These are phyloP conservation scores for Pseudogymnoascus sp. DNA, from an alignment of 2,329 filamentous ascomycete genomes.

Conservation along the genomic window DNA sequence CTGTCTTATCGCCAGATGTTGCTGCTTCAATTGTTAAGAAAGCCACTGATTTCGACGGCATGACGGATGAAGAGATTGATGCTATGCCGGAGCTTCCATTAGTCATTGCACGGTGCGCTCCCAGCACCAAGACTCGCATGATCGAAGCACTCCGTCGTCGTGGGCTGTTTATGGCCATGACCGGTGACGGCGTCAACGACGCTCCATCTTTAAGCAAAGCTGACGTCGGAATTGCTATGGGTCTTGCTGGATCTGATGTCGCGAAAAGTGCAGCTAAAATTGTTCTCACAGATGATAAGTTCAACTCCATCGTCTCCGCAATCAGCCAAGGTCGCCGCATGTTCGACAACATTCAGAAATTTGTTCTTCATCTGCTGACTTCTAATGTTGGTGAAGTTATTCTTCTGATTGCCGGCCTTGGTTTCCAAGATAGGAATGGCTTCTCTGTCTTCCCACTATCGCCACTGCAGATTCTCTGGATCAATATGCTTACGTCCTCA, in stretches of 20 bases:
- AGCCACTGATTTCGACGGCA: slow-evolving; percentile 39
- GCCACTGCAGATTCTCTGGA: slow-evolving; percentile 55
- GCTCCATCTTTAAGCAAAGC: slow-evolving; percentile 45
- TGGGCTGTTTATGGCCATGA: slow-evolving; percentile 46
- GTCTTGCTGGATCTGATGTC: slow-evolving; percentile 54
- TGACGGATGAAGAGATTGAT: slow-evolving; percentile 44
- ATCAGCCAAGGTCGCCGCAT: slow-evolving; percentile 47
- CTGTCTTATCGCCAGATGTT: slow-evolving; percentile 37
- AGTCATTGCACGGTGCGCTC: slow-evolving; percentile 48
- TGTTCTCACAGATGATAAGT: slow-evolving; percentile 49
- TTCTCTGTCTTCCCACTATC: slow-evolving; percentile 52
- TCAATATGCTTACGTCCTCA: slow-evolving; percentile 56
- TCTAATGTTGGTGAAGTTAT: slow-evolving; percentile 52
- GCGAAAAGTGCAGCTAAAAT: slow-evolving; percentile 54
- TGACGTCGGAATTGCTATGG: slow-evolving; percentile 56
- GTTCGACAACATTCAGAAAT: slow-evolving; percentile 51
- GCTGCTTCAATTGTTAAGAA: slow-evolving; percentile 45
- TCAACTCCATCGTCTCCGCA: slow-evolving; percentile 45
- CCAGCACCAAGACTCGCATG: slow-evolving; percentile 48
- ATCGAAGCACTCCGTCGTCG: slow-evolving; percentile 46
- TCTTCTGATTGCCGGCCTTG: slow-evolving; percentile 49
- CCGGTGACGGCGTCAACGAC: slow-evolving; percentile 51
- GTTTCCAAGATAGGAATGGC: slow-evolving; percentile 45
- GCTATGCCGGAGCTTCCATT: slow-evolving; percentile 42
- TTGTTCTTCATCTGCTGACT: slow-evolving; percentile 48